A percentile compares a stretch with the other conserved stretches of the same genome.
Evolutionary conservation across 176 grass and related monocot genomes (phyloP).

Genomic region (Typha latifolia): DNA sequence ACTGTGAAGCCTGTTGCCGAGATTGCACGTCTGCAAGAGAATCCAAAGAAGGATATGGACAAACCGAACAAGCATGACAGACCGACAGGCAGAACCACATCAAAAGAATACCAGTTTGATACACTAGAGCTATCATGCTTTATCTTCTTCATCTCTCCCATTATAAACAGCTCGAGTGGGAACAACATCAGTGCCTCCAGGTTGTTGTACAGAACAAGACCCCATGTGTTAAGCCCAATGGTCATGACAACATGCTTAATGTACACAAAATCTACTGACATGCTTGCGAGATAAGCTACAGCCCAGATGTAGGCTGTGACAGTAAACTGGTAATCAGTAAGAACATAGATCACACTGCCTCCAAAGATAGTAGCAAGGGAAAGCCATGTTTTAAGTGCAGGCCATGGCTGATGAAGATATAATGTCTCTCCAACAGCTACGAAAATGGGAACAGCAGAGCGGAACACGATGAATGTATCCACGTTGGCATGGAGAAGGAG

Average conservation of each 20-base stretch:
- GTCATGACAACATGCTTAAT: constrained; percentile 38
- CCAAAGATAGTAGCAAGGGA: constrained; percentile 34
- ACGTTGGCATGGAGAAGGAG: constrained; percentile 83
- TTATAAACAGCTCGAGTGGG: constrained; percentile 56
- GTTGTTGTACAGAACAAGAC: constrained; percentile 83
- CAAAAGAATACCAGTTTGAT: constrained; percentile 58
- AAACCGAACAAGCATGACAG: constrained; percentile 72
- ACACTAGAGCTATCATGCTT: constrained; percentile 49
- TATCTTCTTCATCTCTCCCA: constrained; percentile 45
- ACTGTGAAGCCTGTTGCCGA: constrained; percentile 79
- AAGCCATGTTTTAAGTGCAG: constrained; percentile 63
- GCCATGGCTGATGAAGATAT: constrained; percentile 73
- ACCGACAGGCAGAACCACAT: constrained; percentile 60
- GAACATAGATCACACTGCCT: constrained; percentile 1
- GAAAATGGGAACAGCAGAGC: constrained; percentile 70
- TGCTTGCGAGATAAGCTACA: neutral
- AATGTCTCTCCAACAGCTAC: constrained; percentile 69
- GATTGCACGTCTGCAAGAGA: constrained; percentile 74
- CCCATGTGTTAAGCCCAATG: constrained; percentile 85
- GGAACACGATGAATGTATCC: constrained; percentile 81
- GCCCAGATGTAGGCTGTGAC: neutral
- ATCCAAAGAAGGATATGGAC: constrained; percentile 76
- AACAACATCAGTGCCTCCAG: constrained; percentile 70
- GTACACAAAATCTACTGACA: neutral
- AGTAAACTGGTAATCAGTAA: neutral